Evolutionary conservation across 768 basidiomycete genomes (phyloP), one percentile per base, ranked within the genome.

Genomic region (Galerina sulciceps): DNA sequence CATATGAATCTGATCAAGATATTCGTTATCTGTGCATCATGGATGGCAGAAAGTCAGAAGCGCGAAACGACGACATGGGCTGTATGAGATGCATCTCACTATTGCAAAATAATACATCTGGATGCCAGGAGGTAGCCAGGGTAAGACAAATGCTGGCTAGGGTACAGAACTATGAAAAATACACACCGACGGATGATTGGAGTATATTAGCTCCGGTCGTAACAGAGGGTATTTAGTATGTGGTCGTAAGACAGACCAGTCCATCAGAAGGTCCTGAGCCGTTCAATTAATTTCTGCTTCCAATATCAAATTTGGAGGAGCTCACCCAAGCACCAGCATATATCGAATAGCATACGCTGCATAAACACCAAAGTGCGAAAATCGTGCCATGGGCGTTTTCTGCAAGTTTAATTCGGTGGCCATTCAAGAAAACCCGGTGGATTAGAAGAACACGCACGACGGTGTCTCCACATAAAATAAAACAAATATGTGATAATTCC

Each of bases 301-400:
- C 31, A 58, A 11, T 31, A 4, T 1, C 26, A 8, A 31, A 31
- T 31, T 31, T 6, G 13, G 18, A 62, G 23, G 22, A 10, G 37
- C 85, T 52, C 67, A 92, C 94, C 96, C 97, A 98, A 37, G 84
- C 70, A 41, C 81, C 81, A 4, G 86, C 85, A 70, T 97, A 99
- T 2, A 82, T 57, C 0, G 94, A 82, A 66, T 86, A 88, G 44
- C 85, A 65, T 8, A 81, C 78, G 13, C 80, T 88, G 40, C 82
- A 80, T 11, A 96, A 67, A 63, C 87, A 83, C 83, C 88, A 96
- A 1, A 90, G 63, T 0, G 82, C 82, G 65, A 96, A 91, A 15
- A 77, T 74, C 6, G 79, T 68, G 18, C 81, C 82, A 17, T 73
- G 73, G 1, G 66, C 66, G 47, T 63, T 57, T 22, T 69, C 75